These are phyloP conservation scores for Aspergillus chevalieri DNA, from an alignment of 2,329 filamentous ascomycete species.

Conservation along the genomic window DNA sequence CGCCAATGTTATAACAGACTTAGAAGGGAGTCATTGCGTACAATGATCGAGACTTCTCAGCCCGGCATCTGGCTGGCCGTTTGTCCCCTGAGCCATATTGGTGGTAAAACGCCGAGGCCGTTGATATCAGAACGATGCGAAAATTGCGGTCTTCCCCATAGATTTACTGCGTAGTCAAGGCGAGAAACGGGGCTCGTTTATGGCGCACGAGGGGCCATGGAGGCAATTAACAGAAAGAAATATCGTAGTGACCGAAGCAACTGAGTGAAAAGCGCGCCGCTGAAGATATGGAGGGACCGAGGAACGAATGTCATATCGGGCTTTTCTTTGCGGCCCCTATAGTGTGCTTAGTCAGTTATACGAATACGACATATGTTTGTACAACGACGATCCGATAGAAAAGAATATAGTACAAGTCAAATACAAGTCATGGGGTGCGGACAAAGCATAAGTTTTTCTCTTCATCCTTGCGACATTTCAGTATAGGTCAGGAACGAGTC, in stretches of 20 bases:
- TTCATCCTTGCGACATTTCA: too few relatives aligned
- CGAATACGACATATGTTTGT: too few relatives aligned
- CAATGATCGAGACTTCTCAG: constrained; percentile 75
- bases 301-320: neutral
- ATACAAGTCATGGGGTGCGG: too few relatives aligned
- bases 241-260: neutral
- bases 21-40: constrained; percentile 20
- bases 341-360: neutral
- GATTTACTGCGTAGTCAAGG: constrained; percentile 2
- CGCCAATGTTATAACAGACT: constrained; percentile 9
- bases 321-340: neutral
- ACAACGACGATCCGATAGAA: too few relatives aligned
- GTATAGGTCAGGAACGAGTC: too few relatives aligned
- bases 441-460: too few relatives aligned
- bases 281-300: too few relatives aligned
- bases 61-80: constrained; percentile 55
- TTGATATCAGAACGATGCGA: constrained; percentile 14
- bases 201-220: neutral
- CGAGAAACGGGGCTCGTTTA: neutral
- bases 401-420: too few relatives aligned
- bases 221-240: neutral
- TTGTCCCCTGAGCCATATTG: constrained; percentile 35
- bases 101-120: constrained; percentile 7
- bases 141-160: constrained; percentile 17
- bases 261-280: neutral